phyloP scores from a whole-genome alignment of 352 stramenopile genomes.

The Phytopythium kandeliae region DNA sequence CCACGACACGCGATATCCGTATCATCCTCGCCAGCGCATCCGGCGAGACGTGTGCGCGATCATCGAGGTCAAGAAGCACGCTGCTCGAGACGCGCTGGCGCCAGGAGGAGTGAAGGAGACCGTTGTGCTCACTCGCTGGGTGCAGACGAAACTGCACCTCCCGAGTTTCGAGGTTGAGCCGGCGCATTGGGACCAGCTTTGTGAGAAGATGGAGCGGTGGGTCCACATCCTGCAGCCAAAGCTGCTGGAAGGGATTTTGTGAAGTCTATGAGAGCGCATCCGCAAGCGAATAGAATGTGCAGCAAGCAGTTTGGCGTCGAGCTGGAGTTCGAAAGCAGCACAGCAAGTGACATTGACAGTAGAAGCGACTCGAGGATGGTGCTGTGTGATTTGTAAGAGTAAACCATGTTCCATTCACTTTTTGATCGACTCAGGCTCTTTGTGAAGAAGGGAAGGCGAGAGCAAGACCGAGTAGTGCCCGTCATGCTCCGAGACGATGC shows the following conservation, averaged over 20 bases:
- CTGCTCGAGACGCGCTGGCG: background rate
- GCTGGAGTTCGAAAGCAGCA: no score
- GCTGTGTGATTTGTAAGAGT: no score
- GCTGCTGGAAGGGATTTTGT: conserved; percentile 9
- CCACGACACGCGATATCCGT: conserved; percentile 18
- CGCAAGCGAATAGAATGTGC: background rate
- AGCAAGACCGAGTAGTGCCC: background rate
- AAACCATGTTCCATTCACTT: background rate
- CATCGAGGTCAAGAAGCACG: conserved; percentile 10
- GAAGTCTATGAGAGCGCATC: background rate
- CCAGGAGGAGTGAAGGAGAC: background rate
- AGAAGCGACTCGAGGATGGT: no score
- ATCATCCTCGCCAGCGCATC: conserved; percentile 11
- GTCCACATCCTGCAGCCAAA: conserved; percentile 11
- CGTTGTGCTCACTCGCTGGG: conserved; percentile 17
- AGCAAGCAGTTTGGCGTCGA: background rate
- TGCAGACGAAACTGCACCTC: conserved; percentile 13
- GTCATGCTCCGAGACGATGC: background rate
- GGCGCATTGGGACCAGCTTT: conserved; percentile 10
- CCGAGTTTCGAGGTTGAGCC: conserved; percentile 6
- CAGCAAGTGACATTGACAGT: no score
- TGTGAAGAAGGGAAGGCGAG: background rate
- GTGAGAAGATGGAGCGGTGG: conserved; percentile 14
- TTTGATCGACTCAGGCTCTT: background rate
- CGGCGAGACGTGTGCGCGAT: conserved; percentile 15